Percentiles rank a stretch among this genome's conserved stretches.
phyloP scores from a whole-genome alignment of 495 filamentous ascomycete species.

The Neurospora africana region DNA sequence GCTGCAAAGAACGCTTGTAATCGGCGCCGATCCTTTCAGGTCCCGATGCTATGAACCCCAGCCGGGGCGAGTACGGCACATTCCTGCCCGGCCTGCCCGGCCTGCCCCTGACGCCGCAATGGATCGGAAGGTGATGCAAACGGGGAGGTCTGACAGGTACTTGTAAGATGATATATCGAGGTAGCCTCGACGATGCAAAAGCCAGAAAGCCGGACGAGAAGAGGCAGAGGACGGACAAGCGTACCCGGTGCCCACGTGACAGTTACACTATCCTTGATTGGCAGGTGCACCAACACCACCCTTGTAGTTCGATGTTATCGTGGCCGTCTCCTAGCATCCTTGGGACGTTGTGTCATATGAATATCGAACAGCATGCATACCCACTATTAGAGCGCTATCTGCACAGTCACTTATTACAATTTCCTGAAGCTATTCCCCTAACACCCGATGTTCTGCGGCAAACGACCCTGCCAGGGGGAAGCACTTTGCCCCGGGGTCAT shows the following conservation, averaged over 20 bases:
- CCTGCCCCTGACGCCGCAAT: neutral
- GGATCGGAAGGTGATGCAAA: neutral
- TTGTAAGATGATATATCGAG: neutral
- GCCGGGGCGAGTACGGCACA: neutral
- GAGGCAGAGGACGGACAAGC: neutral
- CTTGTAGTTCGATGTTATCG: neutral
- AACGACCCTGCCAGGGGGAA: neutral
- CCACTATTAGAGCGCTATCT: neutral
- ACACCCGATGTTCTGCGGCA: neutral
- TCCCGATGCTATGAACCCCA: neutral
- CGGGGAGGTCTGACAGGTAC: neutral
- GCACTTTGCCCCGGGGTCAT: neutral
- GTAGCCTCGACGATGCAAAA: neutral
- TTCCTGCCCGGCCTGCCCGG: neutral
- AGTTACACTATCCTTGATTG: neutral
- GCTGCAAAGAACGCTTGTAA: neutral
- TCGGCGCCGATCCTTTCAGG: neutral
- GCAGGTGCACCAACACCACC: neutral
- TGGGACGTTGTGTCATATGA: too few relatives aligned
- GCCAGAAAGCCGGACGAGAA: neutral
- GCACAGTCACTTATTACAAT: neutral
- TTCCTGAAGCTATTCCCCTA: neutral
- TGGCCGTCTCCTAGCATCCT: too few relatives aligned
- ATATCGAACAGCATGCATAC: neutral
- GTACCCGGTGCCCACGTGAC: neutral